Evolutionary conservation across 495 filamentous ascomycete species (phyloP).

Genomic region (Pseudoneurospora amorphoporcata): DNA sequence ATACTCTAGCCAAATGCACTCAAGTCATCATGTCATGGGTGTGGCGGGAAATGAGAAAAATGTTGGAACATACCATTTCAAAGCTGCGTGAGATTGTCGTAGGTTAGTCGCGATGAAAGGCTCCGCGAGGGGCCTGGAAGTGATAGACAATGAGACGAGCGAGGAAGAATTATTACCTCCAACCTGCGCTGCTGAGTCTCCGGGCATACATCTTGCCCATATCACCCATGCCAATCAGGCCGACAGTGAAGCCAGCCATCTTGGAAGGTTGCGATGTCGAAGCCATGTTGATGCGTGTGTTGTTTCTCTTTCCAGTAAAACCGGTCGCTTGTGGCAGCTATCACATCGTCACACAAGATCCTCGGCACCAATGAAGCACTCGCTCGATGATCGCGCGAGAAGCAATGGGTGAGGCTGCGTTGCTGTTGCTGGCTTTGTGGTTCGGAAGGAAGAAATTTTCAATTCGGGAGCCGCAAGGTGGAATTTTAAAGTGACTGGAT

Average conservation of each 20-base stretch:
- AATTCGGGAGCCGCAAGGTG: conserved; percentile 2
- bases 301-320: neutral
- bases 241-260: conserved; percentile 62
- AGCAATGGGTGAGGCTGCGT: neutral
- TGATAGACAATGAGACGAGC: conserved; percentile 2
- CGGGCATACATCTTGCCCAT: conserved; percentile 99
- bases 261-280: conserved; percentile 9
- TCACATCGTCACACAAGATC: neutral
- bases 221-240: conserved; percentile 97
- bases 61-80: conserved; percentile 10
- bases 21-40: conserved; percentile 78
- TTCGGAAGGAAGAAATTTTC: conserved; percentile 6
- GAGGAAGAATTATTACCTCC: conserved; percentile 60
- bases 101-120: neutral
- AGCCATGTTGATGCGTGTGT: conserved; percentile 6
- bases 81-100: conserved; percentile 12
- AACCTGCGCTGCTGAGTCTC: conserved; percentile 76
- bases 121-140: neutral
- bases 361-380: neutral
- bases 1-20: conserved; percentile 99
- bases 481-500: conserved; percentile 7
- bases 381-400: neutral
- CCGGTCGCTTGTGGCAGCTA: neutral
- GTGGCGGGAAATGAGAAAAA: conserved; percentile 2
- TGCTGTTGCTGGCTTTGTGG: conserved; percentile 3